phyloP scores from a whole-genome alignment of 257 asterid species.

The Fraxinus anomala region DNA sequence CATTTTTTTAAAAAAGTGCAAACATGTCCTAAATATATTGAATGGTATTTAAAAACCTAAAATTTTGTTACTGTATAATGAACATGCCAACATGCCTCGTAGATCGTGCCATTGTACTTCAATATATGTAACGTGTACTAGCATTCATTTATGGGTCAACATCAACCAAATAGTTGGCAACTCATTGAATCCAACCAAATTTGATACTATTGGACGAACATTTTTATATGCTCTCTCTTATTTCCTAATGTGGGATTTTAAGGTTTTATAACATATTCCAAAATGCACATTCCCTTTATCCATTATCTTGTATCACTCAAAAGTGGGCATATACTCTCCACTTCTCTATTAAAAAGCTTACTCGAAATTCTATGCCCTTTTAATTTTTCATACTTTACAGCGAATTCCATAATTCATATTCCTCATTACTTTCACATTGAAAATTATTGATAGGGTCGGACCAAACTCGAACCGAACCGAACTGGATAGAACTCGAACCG shows the following conservation, averaged over 20 bases:
- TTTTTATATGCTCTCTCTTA: neutral
- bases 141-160: neutral
- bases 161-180: neutral
- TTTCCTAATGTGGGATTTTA: conserved; percentile 27
- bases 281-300: neutral
- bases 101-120: neutral
- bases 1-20: too few relatives aligned
- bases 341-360: conserved; percentile 5
- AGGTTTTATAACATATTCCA: conserved; percentile 11
- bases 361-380: conserved; percentile 25
- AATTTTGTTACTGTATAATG: neutral
- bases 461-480: too few relatives aligned
- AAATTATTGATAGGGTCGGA: too few relatives aligned
- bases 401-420: conserved; percentile 6
- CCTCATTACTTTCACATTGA: conserved; percentile 1
- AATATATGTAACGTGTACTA: neutral
- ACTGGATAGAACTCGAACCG: too few relatives aligned
- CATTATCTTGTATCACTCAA: neutral
- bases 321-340: conserved; percentile 10
- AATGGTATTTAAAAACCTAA: too few relatives aligned
- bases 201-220: neutral
- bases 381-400: conserved; percentile 24
- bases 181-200: neutral
- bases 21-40: too few relatives aligned
- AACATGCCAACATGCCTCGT: neutral